Conservation (phyloP, 768 basidiomycete genomes). For the Leccinum variicolor region DNA sequence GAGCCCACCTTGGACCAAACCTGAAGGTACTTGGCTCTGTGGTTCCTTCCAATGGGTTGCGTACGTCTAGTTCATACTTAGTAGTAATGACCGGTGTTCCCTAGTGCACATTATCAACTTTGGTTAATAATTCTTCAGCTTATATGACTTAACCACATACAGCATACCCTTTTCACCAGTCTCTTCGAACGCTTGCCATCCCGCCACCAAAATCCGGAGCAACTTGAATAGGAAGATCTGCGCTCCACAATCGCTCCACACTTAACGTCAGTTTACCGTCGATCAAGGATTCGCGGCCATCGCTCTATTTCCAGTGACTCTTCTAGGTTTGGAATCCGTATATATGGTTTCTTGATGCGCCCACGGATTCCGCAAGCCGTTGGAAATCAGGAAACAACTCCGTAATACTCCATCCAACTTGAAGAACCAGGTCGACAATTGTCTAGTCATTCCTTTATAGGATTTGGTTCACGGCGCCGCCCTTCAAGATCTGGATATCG, state of each 20-base stretch:
- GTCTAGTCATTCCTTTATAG: background rate
- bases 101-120: background rate
- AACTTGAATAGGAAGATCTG: constrained; percentile 5
- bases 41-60: background rate
- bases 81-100: no score
- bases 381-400: background rate
- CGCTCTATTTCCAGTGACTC: background rate
- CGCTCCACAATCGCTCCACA: background rate
- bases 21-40: background rate
- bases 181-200: background rate
- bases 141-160: background rate
- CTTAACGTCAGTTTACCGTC: constrained; percentile 4
- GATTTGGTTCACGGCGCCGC: background rate
- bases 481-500: background rate
- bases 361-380: background rate
- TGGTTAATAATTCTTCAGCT: background rate
- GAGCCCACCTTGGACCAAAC: background rate
- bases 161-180: background rate
- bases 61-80: no score
- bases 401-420: background rate
- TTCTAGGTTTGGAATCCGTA: background rate
- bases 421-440: background rate
- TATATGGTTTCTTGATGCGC: background rate
- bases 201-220: background rate
- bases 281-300: constrained; percentile 11